phyloP scores from a whole-genome alignment of 78 protist genomes.

The Dictyostelium intermedium region DNA sequence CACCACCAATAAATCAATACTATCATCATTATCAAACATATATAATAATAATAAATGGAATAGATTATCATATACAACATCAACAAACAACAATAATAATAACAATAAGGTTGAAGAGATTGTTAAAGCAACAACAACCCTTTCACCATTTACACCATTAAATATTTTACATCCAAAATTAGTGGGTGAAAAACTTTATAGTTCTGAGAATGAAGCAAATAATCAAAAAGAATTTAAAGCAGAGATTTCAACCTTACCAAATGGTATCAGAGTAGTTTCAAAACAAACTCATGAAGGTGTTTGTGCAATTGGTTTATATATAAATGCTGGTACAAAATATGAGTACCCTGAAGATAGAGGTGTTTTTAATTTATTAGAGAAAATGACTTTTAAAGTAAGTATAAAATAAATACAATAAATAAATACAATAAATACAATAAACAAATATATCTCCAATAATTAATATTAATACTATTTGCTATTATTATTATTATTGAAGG shows the following conservation, averaged over 20 bases:
- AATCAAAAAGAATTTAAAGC: not conserved
- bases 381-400: conserved; percentile 51
- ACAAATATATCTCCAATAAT: too few species aligned
- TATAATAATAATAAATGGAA: not conserved
- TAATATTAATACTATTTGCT: too few species aligned
- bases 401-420: not conserved
- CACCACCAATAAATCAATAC: not conserved
- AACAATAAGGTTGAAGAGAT: not conserved
- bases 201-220: not conserved
- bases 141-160: conserved; percentile 33
- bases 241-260: conserved; percentile 44
- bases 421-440: not conserved
- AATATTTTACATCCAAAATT: conserved; percentile 32
- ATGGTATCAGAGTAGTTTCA: conserved; percentile 39
- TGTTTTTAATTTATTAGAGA: conserved; percentile 55
- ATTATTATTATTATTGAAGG: too few species aligned
- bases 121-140: not conserved
- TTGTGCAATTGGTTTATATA: conserved; percentile 55
- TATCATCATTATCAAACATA: not conserved
- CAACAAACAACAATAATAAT: not conserved
- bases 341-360: conserved; percentile 52
- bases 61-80: not conserved
- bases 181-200: not conserved
- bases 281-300: conserved; percentile 19
- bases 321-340: conserved; percentile 24